Evolutionary conservation across 202 grass and related monocot species (phyloP), one percentile per base, ranked within the genome.

Genomic region (Brachypodium distachyon): DNA sequence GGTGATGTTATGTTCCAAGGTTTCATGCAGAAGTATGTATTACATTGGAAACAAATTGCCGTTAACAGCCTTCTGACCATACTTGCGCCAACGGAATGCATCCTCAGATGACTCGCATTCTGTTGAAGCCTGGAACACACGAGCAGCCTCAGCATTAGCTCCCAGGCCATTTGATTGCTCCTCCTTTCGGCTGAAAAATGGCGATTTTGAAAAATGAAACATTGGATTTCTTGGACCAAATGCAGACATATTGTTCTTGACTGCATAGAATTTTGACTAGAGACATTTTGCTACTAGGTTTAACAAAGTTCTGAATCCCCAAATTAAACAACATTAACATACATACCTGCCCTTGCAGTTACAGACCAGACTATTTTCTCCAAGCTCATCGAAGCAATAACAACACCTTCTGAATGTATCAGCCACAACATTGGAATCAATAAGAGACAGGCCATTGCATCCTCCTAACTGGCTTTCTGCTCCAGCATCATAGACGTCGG

Each of bases 21-120:
- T 68, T 81, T 14, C 21, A 53, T 41, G 66, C 9, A 29, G 4
- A 59, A 41, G 33, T 37, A 43, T n/a, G n/a, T n/a, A n/a, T 41
- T 87, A 90, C 76, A 84, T 90, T 73, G 88, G 80, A 90, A 83
- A 81, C 17, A 76, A 46, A 58, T 84, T 90, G 4, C 88, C 84
- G 40, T 90, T 90, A 7, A 90, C 88, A 21, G 86, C 84, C 63
- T 87, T 90, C 56, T 84, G 88, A 14, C 88, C 88, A 34, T 90
- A 90, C 79, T 90, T 90, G 74, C 80, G 77, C 88, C 88, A 87
- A 56, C 80, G 80, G 72, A 87, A 90, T 22, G 80, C 84, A 55
- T 90, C 84, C 55, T 48, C 71, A 51, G 69, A 48, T 9, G 51
- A 21, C 57, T 80, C 76, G 3, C 31, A 31, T 72, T 87, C 88